Base-by-base conservation (phyloP, 2,329 filamentous ascomycete species). In the Talaromyces marneffei region DNA sequence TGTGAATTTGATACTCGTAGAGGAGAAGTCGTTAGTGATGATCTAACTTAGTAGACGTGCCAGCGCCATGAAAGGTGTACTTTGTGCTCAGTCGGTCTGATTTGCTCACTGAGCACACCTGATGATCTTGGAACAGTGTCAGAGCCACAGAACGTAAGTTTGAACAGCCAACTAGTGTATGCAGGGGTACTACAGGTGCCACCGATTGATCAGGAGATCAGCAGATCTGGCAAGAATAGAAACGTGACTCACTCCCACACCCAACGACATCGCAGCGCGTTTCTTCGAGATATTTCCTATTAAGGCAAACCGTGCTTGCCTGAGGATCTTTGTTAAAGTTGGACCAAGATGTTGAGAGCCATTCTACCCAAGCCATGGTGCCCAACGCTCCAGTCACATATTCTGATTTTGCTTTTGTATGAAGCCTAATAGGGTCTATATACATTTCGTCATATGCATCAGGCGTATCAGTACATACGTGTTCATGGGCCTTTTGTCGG, bases 21-120 rank as follows among this genome's bases (percentile, higher is more conserved):
- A 54, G 52, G 52, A 25, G 52, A 54, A 40, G 52, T 54, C 4
- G 52, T 54, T 39, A 39, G 52, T 54, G 52, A 33, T 54, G 12
- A 55, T 40, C 33, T n/a, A n/a, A n/a, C n/a, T n/a, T 40, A 40
- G 23, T 55, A 40, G 52, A n/a, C 39, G 37, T 55, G 37, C 52
- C 52, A 55, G 52, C 52, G 31, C 37, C 20, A 54, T 54, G 10
- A n/a, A 39, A 39, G 20, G 40, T n/a, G 14, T 33, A 33, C 20
- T 18, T 14, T 35, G 33, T 55, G 52, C 52, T 57, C 54, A 57
- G 39, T 57, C 54, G 31, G 39, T 39, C 18, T 18, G 53, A 9
- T 56, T 18, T 25, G 35, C 53, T n/a, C 18, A 61, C 57, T 46
- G 39, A 37, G 29, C 29, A 33, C n/a, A n/a, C n/a, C n/a, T n/a